Base-by-base conservation (phyloP, 2,329 filamentous ascomycete species). In the Aureobasidium sp. region DNA sequence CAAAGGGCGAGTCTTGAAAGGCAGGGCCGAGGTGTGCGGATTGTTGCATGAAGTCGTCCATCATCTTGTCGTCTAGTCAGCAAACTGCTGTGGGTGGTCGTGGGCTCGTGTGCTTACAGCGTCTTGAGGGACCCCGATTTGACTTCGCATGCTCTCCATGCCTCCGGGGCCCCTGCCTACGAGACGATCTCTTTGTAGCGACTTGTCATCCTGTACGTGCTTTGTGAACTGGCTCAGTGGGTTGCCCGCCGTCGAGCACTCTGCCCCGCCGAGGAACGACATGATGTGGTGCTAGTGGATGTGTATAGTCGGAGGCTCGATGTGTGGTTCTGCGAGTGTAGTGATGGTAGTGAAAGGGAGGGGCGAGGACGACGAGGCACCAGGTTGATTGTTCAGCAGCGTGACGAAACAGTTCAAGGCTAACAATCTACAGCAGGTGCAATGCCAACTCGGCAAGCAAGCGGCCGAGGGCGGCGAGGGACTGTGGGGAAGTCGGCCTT, bases 181-280 rank as follows among this genome's bases (percentile, higher is more conserved):
- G 65, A 97, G 81, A 64, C 94, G 86, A 76, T 99, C 94, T 70
- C 92, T 84, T 78, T 97, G 94, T 63, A 97, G 80, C 63, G 90
- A 94, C 78, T 92, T 96, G 79, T 99, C 94, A 82, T 96, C 91
- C 73, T 95, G 90, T 62, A 94, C 90, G 76, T 97, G 92, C 77
- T 99, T 99, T 67, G 92, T 91, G 75, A 99, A 96, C 80, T 97
- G 94, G 73, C 90, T 93, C 70, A 99, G 86, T 63, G 95, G 94
- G 76, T 99, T 99, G 72, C 88, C 91, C 67, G 90, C 91, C 65
- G 94, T 95, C 62, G 93, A 97, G 82, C 94, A 99, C 79, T 97
- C 94, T 69, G 93, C 89, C 69, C 93, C 92, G 77, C 91, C 90
- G 70, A 97, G 84, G 76, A 99, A 97, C 61, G 93, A 97, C 93